phyloP scores from a whole-genome alignment of 2,329 filamentous ascomycete genomes.

The Fusarium pseudocircinatum region DNA sequence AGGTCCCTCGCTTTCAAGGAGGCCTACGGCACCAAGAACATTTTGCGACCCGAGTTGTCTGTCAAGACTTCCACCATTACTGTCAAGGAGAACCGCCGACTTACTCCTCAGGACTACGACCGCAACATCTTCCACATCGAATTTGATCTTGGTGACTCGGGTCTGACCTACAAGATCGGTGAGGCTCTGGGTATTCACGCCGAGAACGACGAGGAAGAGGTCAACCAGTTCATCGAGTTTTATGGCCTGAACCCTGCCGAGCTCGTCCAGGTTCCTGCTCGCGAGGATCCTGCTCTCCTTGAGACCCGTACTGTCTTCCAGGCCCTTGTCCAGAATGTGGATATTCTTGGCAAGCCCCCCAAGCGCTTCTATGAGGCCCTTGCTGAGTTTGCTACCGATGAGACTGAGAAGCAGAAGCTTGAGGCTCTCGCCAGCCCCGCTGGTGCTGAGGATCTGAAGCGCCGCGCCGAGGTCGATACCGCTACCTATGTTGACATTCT shows the following conservation, averaged over 20 bases:
- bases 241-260: slow-evolving; percentile 87
- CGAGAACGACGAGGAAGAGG: slow-evolving; percentile 84
- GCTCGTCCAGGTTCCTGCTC: slow-evolving; percentile 89
- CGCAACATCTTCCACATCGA: slow-evolving; percentile 99
- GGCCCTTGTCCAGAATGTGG: slow-evolving; percentile 88
- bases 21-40: slow-evolving; percentile 78
- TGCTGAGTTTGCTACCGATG: slow-evolving; percentile 84
- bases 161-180: slow-evolving; percentile 95
- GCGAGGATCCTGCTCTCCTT: slow-evolving; percentile 76
- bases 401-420: slow-evolving; percentile 83
- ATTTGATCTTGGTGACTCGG: slow-evolving; percentile 92
- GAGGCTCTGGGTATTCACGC: slow-evolving; percentile 97
- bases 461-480: slow-evolving; percentile 88
- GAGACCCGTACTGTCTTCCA: slow-evolving; percentile 96
- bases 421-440: slow-evolving; percentile 79
- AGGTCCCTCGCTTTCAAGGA: slow-evolving; percentile 95
- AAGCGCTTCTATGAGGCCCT: slow-evolving; percentile 98
- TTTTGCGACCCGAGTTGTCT: slow-evolving; percentile 84
- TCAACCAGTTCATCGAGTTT: slow-evolving; percentile 86
- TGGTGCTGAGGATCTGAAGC: slow-evolving; percentile 91
- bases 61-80: slow-evolving; percentile 88
- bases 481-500: slow-evolving; percentile 91
- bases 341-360: slow-evolving; percentile 95
- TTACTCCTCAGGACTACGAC: slow-evolving; percentile 89
- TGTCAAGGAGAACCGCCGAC: slow-evolving; percentile 93